These are phyloP conservation scores for Coniochaeta prunicola DNA, from an alignment of 2,329 filamentous ascomycete genomes.

Conservation along the genomic window DNA sequence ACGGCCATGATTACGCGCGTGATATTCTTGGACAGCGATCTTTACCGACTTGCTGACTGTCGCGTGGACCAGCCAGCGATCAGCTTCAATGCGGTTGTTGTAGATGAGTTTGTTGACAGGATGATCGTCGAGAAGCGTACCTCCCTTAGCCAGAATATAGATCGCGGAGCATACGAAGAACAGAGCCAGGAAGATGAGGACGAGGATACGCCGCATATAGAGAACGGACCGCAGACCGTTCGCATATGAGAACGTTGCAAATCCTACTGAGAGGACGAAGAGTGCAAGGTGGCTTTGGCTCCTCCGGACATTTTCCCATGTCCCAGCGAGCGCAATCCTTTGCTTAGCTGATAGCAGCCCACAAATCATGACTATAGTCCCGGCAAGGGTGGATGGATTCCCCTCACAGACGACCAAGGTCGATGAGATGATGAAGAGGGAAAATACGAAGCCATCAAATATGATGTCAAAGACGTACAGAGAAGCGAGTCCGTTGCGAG, in stretches of 20 bases:
- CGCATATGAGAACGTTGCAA: constrained; percentile 34
- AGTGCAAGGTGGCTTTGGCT: constrained; percentile 28
- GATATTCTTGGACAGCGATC: constrained; percentile 41
- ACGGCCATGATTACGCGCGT: constrained; percentile 50
- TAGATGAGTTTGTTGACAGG: constrained; percentile 44
- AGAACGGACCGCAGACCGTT: constrained; percentile 35
- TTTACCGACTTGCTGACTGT: constrained; percentile 38
- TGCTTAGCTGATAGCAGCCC: constrained; percentile 28
- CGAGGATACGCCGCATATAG: constrained; percentile 31
- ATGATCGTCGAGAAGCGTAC: constrained; percentile 24
- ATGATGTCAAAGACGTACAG: constrained; percentile 42
- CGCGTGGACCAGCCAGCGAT: constrained; percentile 42
- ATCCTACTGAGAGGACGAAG: constrained; percentile 30
- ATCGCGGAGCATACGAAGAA: constrained; percentile 30
- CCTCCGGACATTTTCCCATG: constrained; percentile 36
- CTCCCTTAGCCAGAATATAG: constrained; percentile 24
- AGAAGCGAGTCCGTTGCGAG: constrained; percentile 25
- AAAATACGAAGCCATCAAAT: constrained; percentile 38
- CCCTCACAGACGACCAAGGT: constrained; percentile 39
- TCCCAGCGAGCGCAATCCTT: constrained; percentile 30
- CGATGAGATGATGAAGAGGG: constrained; percentile 34
- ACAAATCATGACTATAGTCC: constrained; percentile 34
- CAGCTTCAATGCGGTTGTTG: constrained; percentile 35
- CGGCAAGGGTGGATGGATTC: constrained; percentile 33
- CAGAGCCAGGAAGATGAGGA: constrained; percentile 30